phyloP scores from a whole-genome alignment of 73 alveolate species.

The Paramecium sexaurelia region DNA sequence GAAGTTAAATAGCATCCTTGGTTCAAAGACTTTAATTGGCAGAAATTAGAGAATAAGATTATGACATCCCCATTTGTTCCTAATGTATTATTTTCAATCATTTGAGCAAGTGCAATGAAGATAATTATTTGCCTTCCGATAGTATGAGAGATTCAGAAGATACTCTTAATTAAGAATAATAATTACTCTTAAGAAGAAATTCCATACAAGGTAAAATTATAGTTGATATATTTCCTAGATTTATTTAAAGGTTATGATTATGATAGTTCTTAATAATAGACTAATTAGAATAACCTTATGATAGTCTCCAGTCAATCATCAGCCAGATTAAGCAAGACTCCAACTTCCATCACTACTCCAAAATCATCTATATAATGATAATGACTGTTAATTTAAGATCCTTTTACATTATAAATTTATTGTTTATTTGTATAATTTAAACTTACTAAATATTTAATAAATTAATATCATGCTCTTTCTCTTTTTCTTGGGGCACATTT shows the following conservation, averaged over 20 bases:
- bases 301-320: not conserved
- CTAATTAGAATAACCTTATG: not conserved
- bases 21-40: slow-evolving; percentile 82
- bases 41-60: slow-evolving; percentile 64
- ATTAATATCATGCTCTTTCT: slow-evolving; percentile 73
- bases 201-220: slow-evolving; percentile 67
- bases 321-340: not conserved
- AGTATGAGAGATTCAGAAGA: slow-evolving; percentile 78
- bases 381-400: not conserved
- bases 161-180: slow-evolving; percentile 63
- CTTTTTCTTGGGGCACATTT: slow-evolving; percentile 96
- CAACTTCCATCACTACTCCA: not conserved
- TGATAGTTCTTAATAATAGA: not conserved
- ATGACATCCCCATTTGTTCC: slow-evolving; percentile 68
- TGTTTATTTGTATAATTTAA: not conserved
- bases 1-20: slow-evolving; percentile 82
- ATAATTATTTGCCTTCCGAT: slow-evolving; percentile 61
- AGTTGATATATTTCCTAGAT: not conserved
- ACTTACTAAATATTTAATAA: not conserved
- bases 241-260: not conserved
- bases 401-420: not conserved
- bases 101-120: slow-evolving; percentile 59
- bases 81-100: not conserved
- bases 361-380: not conserved
- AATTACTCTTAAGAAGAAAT: slow-evolving; percentile 69